These are phyloP conservation scores for Aurinia saxatilis DNA, from an alignment of 345 rosid genomes.

Conservation along the genomic window DNA sequence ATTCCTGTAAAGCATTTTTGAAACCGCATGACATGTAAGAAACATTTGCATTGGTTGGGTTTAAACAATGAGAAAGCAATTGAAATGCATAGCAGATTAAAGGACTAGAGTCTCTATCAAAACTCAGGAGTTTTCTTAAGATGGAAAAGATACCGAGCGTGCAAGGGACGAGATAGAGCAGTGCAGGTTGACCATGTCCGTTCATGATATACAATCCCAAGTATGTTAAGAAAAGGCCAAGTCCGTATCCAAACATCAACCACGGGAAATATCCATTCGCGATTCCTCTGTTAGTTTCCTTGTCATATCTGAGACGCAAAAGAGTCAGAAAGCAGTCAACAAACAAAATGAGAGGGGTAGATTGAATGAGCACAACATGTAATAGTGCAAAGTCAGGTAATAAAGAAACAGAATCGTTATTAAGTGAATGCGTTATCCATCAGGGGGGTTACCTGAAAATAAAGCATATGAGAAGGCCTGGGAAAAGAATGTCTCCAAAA, in stretches of 20 bases:
- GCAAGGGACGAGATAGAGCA: conserved; percentile 98
- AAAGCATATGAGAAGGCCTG: conserved; percentile 86
- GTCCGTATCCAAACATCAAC: conserved; percentile 71
- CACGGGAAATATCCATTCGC: conserved; percentile 62
- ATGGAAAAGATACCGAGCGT: conserved; percentile 58
- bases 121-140: too few species aligned
- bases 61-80: not conserved
- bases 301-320: conserved; percentile 57
- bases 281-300: conserved; percentile 45
- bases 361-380: not conserved
- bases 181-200: conserved; percentile 96
- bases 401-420: not conserved
- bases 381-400: not conserved
- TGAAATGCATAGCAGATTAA: not conserved
- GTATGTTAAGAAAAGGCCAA: conserved; percentile 79
- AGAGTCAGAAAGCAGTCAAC: not conserved
- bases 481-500: conserved; percentile 96
- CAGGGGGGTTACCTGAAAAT: conserved; percentile 52
- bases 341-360: not conserved
- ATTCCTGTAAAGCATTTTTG: conserved; percentile 36
- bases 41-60: not conserved
- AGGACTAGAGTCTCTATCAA: not conserved
- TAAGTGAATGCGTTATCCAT: not conserved
- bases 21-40: not conserved
- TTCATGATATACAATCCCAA: conserved; percentile 84